Percentiles rank a stretch among this genome's conserved stretches.
These are phyloP conservation scores for Grigorovia yakushimaensis DNA, from an alignment of 805 yeast genomes.

Conservation along the genomic window DNA sequence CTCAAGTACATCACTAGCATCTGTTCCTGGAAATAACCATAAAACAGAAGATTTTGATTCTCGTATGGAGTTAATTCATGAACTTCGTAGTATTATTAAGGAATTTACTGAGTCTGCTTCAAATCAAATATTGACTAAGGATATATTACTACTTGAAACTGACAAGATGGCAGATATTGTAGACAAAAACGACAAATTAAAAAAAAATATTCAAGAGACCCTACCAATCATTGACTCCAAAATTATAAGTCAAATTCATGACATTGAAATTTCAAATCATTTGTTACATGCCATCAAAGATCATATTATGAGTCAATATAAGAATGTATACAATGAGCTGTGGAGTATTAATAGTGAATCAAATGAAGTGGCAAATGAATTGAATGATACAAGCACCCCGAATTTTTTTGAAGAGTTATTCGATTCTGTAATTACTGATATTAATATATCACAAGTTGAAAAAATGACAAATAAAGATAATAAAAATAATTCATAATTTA, in stretches of 20 bases:
- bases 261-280: constrained; percentile 39
- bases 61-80: constrained; percentile 58
- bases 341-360: constrained; percentile 6
- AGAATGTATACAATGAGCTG: constrained; percentile 32
- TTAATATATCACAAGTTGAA: neutral
- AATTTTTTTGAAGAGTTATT: neutral
- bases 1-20: neutral
- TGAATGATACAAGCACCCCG: constrained; percentile 1
- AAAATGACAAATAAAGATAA: neutral
- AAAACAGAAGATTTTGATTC: constrained; percentile 49
- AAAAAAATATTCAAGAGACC: constrained; percentile 40
- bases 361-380: constrained; percentile 13
- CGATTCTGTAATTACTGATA: neutral
- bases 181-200: constrained; percentile 31
- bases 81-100: constrained; percentile 60
- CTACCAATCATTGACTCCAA: constrained; percentile 48
- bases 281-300: constrained; percentile 61
- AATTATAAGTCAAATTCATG: constrained; percentile 46
- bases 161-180: neutral
- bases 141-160: neutral
- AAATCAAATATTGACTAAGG: constrained; percentile 30
- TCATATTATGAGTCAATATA: constrained; percentile 48
- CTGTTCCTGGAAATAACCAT: neutral
- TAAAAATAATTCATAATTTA: neutral
- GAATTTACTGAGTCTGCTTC: constrained; percentile 55